phyloP scores from a whole-genome alignment of 2,329 filamentous ascomycete species.

The Drechslerella coelobrocha region DNA sequence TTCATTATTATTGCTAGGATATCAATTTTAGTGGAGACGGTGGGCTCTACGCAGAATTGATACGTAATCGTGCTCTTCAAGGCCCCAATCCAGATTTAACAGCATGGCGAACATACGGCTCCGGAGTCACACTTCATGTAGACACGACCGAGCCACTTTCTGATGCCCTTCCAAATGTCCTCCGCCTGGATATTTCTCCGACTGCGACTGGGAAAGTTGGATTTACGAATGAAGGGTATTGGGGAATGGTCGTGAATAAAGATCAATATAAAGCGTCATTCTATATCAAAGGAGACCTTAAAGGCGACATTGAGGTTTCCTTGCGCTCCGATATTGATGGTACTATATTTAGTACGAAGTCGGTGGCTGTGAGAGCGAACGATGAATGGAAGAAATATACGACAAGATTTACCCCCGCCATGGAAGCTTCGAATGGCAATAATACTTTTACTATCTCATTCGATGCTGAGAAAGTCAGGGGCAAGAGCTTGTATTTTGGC shows the following conservation, averaged over 20 bases:
- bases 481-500: conserved; percentile 65
- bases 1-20: conserved; percentile 59
- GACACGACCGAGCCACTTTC: conserved; percentile 56
- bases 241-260: conserved; percentile 65
- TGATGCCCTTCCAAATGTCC: conserved; percentile 62
- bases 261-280: conserved; percentile 64
- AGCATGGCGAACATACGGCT: conserved; percentile 61
- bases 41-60: conserved; percentile 74
- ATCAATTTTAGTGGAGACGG: conserved; percentile 75
- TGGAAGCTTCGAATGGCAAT: conserved; percentile 64
- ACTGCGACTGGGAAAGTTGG: conserved; percentile 59
- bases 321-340: conserved; percentile 61
- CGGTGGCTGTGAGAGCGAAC: conserved; percentile 54
- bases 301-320: conserved; percentile 62
- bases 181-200: conserved; percentile 59
- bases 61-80: conserved; percentile 75
- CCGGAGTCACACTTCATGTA: conserved; percentile 61
- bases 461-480: conserved; percentile 59
- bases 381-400: conserved; percentile 64
- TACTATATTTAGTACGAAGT: conserved; percentile 60
- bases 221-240: conserved; percentile 65
- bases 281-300: conserved; percentile 64
- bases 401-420: conserved; percentile 60
- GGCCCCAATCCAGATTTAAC: conserved; percentile 60
- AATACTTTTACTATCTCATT: conserved; percentile 67